A percentile compares a stretch with the other conserved stretches of the same genome.
Conservation (phyloP, 2,329 filamentous ascomycete genomes). For the Fusarium mexicanum region DNA sequence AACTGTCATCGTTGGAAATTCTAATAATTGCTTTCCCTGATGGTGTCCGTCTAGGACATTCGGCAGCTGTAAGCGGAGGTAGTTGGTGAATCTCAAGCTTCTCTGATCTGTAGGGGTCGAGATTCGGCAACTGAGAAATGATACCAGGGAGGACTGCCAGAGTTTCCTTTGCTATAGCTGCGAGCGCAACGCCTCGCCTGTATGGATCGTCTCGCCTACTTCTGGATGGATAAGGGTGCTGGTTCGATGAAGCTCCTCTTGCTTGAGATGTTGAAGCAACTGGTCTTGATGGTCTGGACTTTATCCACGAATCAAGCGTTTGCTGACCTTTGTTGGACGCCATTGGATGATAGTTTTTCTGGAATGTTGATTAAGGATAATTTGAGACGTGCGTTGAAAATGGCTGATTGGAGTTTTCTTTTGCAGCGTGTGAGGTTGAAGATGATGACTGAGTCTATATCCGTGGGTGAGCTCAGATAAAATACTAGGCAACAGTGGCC, state of each 20-base stretch:
- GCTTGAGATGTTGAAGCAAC: conserved; percentile 8
- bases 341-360: neutral
- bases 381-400: neutral
- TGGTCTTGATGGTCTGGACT: conserved; percentile 11
- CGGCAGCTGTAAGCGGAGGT: conserved; percentile 50
- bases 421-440: neutral
- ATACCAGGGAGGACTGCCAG: conserved; percentile 57
- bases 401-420: neutral
- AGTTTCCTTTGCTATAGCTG: conserved; percentile 58
- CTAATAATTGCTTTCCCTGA: conserved; percentile 50
- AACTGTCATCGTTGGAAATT: conserved; percentile 66
- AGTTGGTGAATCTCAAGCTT: conserved; percentile 42
- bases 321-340: conserved; percentile 28
- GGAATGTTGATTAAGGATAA: neutral
- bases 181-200: conserved; percentile 46
- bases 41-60: conserved; percentile 54
- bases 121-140: conserved; percentile 54
- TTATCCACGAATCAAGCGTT: conserved; percentile 45
- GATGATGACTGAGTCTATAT: neutral
- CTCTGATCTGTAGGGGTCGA: conserved; percentile 51
- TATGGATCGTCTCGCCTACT: conserved; percentile 26
- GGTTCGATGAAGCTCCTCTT: conserved; percentile 16
- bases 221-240: conserved; percentile 3
- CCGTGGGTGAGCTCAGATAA: conserved; percentile 8
- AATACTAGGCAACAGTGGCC: conserved; percentile 33